Evolutionary conservation across 2,329 filamentous ascomycete genomes (phyloP).

Genomic region (Fusarium armeniacum): DNA sequence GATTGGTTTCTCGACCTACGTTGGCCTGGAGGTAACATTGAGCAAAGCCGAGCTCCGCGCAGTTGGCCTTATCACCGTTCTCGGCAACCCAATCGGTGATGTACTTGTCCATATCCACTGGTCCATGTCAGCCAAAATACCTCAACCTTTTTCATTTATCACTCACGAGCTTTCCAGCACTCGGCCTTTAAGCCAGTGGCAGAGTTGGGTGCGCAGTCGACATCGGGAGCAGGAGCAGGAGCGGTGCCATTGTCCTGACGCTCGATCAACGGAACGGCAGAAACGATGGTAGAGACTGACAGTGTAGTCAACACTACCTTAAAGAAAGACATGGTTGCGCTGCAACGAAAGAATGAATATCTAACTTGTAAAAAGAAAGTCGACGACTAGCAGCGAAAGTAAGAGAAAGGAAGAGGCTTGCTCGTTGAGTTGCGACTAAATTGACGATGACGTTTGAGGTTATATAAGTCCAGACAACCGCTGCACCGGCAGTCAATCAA

Average conservation of each 20-base stretch:
- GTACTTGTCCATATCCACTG: constrained; percentile 36
- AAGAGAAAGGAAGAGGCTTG: not conserved
- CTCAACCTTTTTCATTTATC: accelerated
- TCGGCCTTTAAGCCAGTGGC: constrained; percentile 23
- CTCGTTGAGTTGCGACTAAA: not conserved
- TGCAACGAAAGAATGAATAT: constrained; percentile 9
- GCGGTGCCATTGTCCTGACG: constrained; percentile 2
- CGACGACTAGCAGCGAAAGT: constrained; percentile 12
- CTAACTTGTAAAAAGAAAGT: not conserved
- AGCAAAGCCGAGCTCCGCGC: constrained; percentile 22
- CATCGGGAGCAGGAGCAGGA: constrained; percentile 1
- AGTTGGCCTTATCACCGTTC: constrained; percentile 21
- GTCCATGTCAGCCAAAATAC: not conserved
- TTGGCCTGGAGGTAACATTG: constrained; percentile 30
- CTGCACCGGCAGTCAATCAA: not conserved
- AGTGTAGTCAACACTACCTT: constrained; percentile 12
- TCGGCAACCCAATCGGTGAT: constrained; percentile 29
- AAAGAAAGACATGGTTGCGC: constrained; percentile 20
- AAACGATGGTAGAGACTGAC: constrained; percentile 13
- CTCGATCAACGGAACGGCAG: constrained; percentile 17
- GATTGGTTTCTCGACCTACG: accelerated
- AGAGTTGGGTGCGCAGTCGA: constrained; percentile 19
- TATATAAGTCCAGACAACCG: constrained; percentile 11
- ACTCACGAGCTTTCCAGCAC: constrained; percentile 32
- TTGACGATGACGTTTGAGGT: not conserved